Conservation (phyloP, 257 asterid genomes). For the Anisodus tanguticus region DNA sequence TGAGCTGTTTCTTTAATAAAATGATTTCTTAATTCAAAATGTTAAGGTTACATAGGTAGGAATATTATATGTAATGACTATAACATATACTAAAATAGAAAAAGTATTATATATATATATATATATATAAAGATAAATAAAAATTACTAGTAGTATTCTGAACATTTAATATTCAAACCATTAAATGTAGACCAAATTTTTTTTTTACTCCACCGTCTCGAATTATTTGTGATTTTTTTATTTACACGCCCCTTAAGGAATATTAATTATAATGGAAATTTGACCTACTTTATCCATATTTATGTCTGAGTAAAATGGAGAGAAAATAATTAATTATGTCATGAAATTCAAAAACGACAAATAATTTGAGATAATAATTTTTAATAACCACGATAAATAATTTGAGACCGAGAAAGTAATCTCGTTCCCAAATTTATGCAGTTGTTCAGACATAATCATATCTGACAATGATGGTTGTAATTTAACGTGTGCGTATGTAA, state of each 20-base stretch:
- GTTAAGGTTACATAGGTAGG: not conserved
- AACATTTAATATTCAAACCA: not conserved
- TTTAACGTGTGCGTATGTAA: not conserved
- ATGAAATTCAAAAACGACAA: too few species aligned
- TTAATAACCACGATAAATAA: too few species aligned
- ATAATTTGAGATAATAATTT: too few species aligned
- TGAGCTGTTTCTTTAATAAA: not conserved
- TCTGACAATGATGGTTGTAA: not conserved
- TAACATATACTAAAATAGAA: not conserved
- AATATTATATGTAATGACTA: not conserved
- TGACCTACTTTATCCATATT: too few species aligned
- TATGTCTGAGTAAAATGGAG: too few species aligned
- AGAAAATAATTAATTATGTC: too few species aligned
- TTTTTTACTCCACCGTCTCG: too few species aligned
- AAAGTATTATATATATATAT: not conserved
- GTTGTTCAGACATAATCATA: conserved; percentile 26
- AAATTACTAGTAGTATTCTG: not conserved
- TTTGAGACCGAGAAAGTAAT: not conserved
- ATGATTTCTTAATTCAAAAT: not conserved
- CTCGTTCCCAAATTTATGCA: conserved; percentile 10
- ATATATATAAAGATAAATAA: not conserved
- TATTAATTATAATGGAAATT: too few species aligned
- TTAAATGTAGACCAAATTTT: not conserved
- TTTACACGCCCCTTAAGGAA: too few species aligned
- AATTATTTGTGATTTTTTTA: too few species aligned